A percentile compares a stretch with the other conserved stretches of the same genome.
These are phyloP conservation scores for Coniella vitis DNA, from an alignment of 2,329 filamentous ascomycete genomes.

Conservation along the genomic window DNA sequence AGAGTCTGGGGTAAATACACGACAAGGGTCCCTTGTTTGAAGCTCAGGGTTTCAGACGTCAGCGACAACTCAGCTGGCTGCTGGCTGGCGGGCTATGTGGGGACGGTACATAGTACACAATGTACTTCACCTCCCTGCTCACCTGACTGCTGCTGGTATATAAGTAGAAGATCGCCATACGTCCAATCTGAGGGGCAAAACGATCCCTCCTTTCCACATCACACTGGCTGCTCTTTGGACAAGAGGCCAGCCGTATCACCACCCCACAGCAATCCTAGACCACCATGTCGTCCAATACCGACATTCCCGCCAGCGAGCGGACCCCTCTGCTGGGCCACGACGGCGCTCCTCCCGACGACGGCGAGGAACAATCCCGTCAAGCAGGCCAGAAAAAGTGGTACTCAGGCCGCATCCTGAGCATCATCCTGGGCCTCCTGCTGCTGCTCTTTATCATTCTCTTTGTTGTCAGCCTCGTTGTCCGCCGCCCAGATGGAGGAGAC, in stretches of 20 bases:
- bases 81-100: no score
- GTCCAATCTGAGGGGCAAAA: background rate
- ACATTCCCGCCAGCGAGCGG: conserved; percentile 6
- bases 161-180: no score
- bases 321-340: conserved; percentile 14
- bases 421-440: conserved; percentile 8
- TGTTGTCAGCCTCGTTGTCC: background rate
- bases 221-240: background rate
- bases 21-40: no score
- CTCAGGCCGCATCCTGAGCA: conserved; percentile 6
- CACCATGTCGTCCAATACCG: background rate
- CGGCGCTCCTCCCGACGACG: background rate
- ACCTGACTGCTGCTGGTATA: background rate
- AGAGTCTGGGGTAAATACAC: no score
- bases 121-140: no score
- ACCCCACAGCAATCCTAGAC: background rate
- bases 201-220: background rate
- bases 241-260: background rate
- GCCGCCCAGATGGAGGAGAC: background rate
- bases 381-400: conserved; percentile 4
- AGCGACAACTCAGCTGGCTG: no score
- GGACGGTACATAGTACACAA: no score
- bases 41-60: no score
- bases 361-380: background rate
- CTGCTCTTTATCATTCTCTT: conserved; percentile 10